Percentiles rank a stretch among this genome's conserved stretches.
phyloP scores from a whole-genome alignment of 2,329 filamentous ascomycete species.

The Aspergillus melleus region DNA sequence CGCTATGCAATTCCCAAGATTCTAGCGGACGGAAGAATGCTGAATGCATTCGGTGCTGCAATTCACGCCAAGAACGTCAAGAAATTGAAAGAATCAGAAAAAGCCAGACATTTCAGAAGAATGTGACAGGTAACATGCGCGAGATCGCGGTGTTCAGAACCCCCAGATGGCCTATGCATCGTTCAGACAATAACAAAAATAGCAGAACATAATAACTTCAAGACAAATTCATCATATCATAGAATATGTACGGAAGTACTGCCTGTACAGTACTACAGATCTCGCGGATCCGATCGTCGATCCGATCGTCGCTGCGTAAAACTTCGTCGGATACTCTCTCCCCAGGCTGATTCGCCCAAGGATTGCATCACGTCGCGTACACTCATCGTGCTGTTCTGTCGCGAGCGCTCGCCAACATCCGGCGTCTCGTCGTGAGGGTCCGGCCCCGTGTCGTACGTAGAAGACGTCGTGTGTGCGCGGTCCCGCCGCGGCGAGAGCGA shows the following conservation, averaged over 20 bases:
- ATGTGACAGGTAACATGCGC: neutral
- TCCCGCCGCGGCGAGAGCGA: constrained; percentile 35
- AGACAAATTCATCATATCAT: constrained; percentile 6
- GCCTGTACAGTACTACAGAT: neutral
- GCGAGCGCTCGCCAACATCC: constrained; percentile 45
- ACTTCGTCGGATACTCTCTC: constrained; percentile 85
- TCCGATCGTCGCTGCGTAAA: constrained; percentile 65
- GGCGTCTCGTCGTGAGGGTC: constrained; percentile 17
- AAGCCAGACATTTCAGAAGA: neutral
- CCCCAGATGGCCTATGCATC: neutral
- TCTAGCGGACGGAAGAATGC: constrained; percentile 5
- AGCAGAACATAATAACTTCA: neutral
- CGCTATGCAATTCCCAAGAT: constrained; percentile 19
- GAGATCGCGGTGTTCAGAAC: neutral
- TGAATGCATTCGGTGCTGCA: neutral
- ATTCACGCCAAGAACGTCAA: constrained; percentile 4
- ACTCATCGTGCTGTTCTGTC: constrained; percentile 69
- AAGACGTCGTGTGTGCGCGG: constrained; percentile 25
- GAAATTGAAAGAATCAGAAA: constrained; percentile 6
- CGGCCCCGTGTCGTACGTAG: constrained; percentile 29
- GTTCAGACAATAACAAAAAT: neutral
- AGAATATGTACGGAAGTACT: neutral
- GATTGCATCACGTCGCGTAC: constrained; percentile 78
- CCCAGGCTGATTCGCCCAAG: constrained; percentile 87
- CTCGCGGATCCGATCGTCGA: constrained; percentile 7